phyloP scores from a whole-genome alignment of 305 asterid genomes.

The Solanum hybrid region DNA sequence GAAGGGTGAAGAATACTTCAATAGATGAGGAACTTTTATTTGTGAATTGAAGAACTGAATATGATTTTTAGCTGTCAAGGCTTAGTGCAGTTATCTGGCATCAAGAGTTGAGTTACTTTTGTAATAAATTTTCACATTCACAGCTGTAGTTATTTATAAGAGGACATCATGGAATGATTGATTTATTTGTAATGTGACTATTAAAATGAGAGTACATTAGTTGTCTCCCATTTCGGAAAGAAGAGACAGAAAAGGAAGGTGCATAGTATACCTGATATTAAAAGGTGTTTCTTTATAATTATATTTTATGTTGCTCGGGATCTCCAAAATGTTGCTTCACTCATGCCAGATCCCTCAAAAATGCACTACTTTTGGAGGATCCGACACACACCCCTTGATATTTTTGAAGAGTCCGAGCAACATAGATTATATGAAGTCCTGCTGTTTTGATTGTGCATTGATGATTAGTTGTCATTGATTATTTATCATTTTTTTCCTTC shows the following conservation, averaged over 20 bases:
- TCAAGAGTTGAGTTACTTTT: neutral
- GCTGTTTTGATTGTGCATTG: neutral
- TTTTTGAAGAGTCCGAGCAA: neutral
- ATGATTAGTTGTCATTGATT: neutral
- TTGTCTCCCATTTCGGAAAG: neutral
- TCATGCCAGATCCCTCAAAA: neutral
- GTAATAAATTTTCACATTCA: neutral
- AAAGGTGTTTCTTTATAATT: neutral
- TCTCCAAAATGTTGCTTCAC: neutral
- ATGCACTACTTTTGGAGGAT: neutral
- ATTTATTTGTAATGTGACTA: neutral
- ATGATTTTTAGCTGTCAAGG: neutral
- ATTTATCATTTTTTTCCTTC: neutral
- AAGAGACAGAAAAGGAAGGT: neutral
- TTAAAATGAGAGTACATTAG: neutral
- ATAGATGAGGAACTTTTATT: neutral
- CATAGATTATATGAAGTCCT: neutral
- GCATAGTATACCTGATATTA: neutral
- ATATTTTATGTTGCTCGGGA: neutral
- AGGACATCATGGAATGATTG: neutral
- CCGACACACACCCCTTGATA: neutral
- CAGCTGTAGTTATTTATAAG: neutral
- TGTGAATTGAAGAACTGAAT: neutral
- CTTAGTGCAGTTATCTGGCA: neutral
- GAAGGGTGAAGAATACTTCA: neutral